Conservation (phyloP, 164 flowering plant species). For the Liquidambar formosana region DNA sequence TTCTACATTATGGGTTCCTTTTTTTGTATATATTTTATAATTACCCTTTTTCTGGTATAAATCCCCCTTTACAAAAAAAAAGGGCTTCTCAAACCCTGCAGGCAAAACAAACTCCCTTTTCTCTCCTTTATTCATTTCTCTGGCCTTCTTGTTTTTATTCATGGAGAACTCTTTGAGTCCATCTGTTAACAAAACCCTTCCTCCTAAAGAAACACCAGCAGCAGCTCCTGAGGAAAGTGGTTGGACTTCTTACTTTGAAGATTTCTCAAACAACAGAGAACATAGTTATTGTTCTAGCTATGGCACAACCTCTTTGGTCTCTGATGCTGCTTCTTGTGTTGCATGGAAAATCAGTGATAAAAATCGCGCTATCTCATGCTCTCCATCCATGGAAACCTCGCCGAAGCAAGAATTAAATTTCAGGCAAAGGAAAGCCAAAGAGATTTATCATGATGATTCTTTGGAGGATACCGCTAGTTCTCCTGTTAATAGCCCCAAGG, state of each 20-base stretch:
- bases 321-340: conserved; percentile 52
- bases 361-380: background rate
- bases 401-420: conserved; percentile 18
- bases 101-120: too few species aligned
- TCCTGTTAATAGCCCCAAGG: conserved; percentile 52
- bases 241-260: conserved; percentile 52
- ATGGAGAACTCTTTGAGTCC: conserved; percentile 23
- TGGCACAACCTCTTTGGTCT: conserved; percentile 39
- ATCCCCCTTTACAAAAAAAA: background rate
- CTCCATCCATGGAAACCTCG: conserved; percentile 1
- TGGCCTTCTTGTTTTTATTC: background rate
- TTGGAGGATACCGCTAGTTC: conserved; percentile 60
- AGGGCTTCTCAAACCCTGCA: too few species aligned
- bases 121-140: too few species aligned
- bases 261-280: conserved; percentile 23
- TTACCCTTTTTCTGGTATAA: conserved; percentile 13
- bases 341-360: conserved; percentile 17
- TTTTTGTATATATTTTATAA: conserved; percentile 6
- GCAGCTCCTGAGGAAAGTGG: conserved; percentile 35
- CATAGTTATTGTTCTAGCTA: conserved; percentile 12
- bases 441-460: conserved; percentile 33
- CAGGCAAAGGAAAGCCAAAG: conserved; percentile 15
- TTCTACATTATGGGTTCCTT: conserved; percentile 26
- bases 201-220: background rate
- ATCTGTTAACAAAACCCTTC: conserved; percentile 8